A percentile compares a stretch with the other conserved stretches of the same genome.
Conservation (phyloP, 2,329 filamentous ascomycete species). For the Dothidotthia symphoricarpi region DNA sequence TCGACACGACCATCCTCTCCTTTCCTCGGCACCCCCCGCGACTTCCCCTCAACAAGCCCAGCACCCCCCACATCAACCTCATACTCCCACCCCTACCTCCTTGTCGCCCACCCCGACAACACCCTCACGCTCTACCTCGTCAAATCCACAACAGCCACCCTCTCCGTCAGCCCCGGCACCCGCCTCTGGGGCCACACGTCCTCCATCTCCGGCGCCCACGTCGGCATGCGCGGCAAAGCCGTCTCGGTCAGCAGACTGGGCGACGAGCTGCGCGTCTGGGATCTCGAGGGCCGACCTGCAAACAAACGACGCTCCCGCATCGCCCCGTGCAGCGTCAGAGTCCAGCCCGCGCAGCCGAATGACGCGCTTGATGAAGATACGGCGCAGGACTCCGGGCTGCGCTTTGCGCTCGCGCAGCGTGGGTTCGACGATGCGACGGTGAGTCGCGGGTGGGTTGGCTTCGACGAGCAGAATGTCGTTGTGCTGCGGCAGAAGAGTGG, state of each 20-base stretch:
- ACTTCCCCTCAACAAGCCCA: conserved; percentile 15
- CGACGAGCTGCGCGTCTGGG: conserved; percentile 72
- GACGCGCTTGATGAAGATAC: conserved; percentile 23
- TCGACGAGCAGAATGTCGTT: conserved; percentile 90
- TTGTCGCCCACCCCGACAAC: conserved; percentile 82
- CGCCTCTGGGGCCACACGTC: conserved; percentile 91
- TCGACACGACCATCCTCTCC: conserved; percentile 28
- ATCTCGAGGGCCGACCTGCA: conserved; percentile 68
- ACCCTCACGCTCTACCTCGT: conserved; percentile 81
- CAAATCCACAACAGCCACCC: conserved; percentile 63
- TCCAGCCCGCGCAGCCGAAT: conserved; percentile 44
- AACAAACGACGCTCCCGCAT: conserved; percentile 43
- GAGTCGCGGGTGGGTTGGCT: conserved; percentile 69
- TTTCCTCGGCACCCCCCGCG: conserved; percentile 26
- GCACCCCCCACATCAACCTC: conserved; percentile 52
- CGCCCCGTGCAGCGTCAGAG: conserved; percentile 54
- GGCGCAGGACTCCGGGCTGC: conserved; percentile 31
- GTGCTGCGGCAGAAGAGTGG: conserved; percentile 69
- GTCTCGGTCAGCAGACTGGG: conserved; percentile 84
- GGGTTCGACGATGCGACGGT: conserved; percentile 43
- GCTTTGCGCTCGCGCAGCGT: conserved; percentile 34
- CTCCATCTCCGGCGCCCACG: conserved; percentile 79
- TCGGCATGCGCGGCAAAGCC: conserved; percentile 80
- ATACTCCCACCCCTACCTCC: conserved; percentile 74
- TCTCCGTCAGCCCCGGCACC: conserved; percentile 70